phyloP scores from a whole-genome alignment of 495 filamentous ascomycete genomes.

The Talaromyces ruber region DNA sequence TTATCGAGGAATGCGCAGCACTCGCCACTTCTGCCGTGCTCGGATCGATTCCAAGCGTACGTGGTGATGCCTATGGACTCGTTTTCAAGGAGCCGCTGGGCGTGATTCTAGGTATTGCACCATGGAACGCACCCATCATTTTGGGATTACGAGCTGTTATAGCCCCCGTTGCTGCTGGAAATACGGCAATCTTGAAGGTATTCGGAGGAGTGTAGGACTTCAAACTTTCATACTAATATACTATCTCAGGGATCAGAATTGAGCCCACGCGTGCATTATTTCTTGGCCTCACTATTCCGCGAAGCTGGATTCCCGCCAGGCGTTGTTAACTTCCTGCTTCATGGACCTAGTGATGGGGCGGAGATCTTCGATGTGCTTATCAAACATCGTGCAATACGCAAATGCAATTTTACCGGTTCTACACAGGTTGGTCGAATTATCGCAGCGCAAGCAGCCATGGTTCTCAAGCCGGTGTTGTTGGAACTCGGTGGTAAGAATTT shows the following conservation, averaged over 20 bases:
- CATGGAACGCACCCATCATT: slow-evolving; percentile 67
- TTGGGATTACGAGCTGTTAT: slow-evolving; percentile 60
- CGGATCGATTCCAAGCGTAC: slow-evolving; percentile 7
- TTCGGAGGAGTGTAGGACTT: too few species aligned
- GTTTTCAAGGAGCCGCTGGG: slow-evolving; percentile 77
- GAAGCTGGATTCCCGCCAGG: slow-evolving; percentile 64
- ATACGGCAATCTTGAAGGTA: slow-evolving; percentile 63
- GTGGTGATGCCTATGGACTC: slow-evolving; percentile 33
- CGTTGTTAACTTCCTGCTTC: slow-evolving; percentile 48
- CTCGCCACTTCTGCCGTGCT: background rate
- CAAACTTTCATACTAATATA: background rate
- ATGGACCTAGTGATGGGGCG: slow-evolving; percentile 41
- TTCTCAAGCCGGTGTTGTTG: slow-evolving; percentile 51
- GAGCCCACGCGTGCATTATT: slow-evolving; percentile 67
- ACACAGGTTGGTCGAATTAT: slow-evolving; percentile 48
- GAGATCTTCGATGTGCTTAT: slow-evolving; percentile 48
- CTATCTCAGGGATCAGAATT: slow-evolving; percentile 51
- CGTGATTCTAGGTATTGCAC: slow-evolving; percentile 75
- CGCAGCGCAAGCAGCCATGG: slow-evolving; percentile 43
- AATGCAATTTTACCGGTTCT: slow-evolving; percentile 56
- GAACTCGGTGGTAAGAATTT: slow-evolving; percentile 56
- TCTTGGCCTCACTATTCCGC: slow-evolving; percentile 57
- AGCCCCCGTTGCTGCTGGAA: slow-evolving; percentile 75
- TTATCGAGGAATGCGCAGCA: slow-evolving; percentile 12
- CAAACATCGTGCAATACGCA: slow-evolving; percentile 48